Percentiles rank a stretch among this genome's conserved stretches.
These are phyloP conservation scores for Tuber aestivum DNA, from an alignment of 495 filamentous ascomycete genomes.

Conservation along the genomic window DNA sequence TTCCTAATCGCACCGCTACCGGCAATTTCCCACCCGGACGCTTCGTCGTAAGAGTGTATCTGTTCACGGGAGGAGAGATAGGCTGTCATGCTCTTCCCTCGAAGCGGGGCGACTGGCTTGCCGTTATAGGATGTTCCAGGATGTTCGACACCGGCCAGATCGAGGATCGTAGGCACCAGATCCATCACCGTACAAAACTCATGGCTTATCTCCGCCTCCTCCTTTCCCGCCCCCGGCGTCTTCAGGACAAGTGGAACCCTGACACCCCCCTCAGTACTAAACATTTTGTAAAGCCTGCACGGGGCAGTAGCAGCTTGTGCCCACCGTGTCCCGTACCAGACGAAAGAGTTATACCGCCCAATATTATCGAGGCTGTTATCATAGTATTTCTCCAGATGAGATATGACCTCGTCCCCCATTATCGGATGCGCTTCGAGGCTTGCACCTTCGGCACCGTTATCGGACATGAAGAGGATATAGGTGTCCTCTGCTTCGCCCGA, in stretches of 20 bases:
- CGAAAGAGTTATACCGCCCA: constrained; percentile 56
- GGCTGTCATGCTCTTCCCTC: constrained; percentile 47
- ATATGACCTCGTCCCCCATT: constrained; percentile 48
- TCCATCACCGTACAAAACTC: constrained; percentile 62
- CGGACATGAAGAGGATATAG: constrained; percentile 59
- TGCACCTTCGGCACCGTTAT: constrained; percentile 61
- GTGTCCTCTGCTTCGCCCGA: constrained; percentile 60
- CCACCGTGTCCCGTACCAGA: constrained; percentile 63
- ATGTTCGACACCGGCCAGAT: constrained; percentile 57
- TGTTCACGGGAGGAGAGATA: constrained; percentile 8
- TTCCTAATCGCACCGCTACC: constrained; percentile 45
- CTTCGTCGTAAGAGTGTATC: constrained; percentile 32
- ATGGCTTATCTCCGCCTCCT: constrained; percentile 48
- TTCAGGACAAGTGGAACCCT: constrained; percentile 48
- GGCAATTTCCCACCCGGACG: constrained; percentile 45
- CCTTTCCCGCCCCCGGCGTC: constrained; percentile 23
- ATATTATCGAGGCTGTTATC: constrained; percentile 59
- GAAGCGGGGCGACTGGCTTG: constrained; percentile 55
- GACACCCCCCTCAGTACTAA: constrained; percentile 58
- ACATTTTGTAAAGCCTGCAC: constrained; percentile 57
- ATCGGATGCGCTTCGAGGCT: constrained; percentile 57
- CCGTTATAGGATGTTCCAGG: constrained; percentile 55
- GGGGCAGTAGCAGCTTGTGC: constrained; percentile 60
- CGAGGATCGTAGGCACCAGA: constrained; percentile 55
- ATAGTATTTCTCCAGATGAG: constrained; percentile 57